Base-by-base conservation (phyloP, 2,329 filamentous ascomycete species). In the Macroventuria anomochaeta region DNA sequence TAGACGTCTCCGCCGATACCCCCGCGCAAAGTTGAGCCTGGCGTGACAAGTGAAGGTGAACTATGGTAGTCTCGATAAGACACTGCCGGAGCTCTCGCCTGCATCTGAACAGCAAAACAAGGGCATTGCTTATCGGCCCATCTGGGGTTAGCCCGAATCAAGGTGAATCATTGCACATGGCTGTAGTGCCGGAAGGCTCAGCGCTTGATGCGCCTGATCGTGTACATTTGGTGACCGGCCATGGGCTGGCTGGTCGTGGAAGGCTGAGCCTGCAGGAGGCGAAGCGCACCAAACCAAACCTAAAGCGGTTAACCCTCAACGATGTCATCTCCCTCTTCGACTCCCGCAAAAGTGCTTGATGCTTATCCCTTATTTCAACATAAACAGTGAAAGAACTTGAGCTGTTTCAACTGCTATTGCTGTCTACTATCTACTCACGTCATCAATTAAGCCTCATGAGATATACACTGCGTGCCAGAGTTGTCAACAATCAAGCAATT, bases 221-320 rank as follows among this genome's bases (percentile, higher is more conserved):
- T 37, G 18, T 25, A 15, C 13, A 32, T 41, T 23, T 37, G 42
- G 42, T 53, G 49, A 53, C 49, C 39, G 46, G 53, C 21, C 25
- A 34, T 39, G 39, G 32, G 48, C 17, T 43, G 23, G 38, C 38
- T 23, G 20, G 15, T 33, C 20, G 10, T 18, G 17, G 28, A 15
- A 32, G 39, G 48, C 48, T 52, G 41, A 34, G 41, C n/a, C 25
- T 10, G 33, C 17, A 34, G 38, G 34, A 40, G 41, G 48, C 41
- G 48, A 13, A 46, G 48, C 26, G 18, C 32, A 7, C 13, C 18
- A 7, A 12, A 31, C 8, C 11, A 13, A 21, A 7, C 36, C 36
- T n/a, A 5, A 15, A 41, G 17, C 5, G 40, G 40, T 8, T 44
- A 44, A 33, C 15, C 2, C 18, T 3, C 13, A 44, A 26, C 12